Conservation (phyloP, 495 filamentous ascomycete species). For the Penicillium soppii region DNA sequence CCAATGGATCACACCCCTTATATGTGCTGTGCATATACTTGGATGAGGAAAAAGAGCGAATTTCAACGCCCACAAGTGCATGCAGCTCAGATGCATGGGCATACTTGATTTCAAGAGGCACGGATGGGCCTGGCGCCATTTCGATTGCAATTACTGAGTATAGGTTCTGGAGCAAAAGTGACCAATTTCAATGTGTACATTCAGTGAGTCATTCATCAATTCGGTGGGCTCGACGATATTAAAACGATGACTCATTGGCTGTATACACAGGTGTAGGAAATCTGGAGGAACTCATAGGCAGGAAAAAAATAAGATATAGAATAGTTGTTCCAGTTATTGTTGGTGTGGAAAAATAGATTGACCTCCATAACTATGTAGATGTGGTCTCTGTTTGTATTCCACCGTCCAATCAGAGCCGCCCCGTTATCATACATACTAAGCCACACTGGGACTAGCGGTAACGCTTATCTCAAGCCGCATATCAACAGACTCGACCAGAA, state of each 20-base stretch:
- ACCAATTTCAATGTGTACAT: too few species aligned
- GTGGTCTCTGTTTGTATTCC: conserved; percentile 5
- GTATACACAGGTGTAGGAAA: too few species aligned
- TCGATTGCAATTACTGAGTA: background rate
- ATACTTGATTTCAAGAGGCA: conserved; percentile 5
- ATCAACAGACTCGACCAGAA: background rate
- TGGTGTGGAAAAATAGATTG: too few species aligned
- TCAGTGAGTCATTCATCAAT: too few species aligned
- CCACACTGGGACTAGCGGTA: background rate
- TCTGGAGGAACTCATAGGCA: too few species aligned
- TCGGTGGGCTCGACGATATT: too few species aligned
- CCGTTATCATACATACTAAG: background rate
- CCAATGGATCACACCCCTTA: conserved; percentile 5
- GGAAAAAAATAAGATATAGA: too few species aligned
- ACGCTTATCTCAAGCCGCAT: background rate
- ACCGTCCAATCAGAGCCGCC: background rate
- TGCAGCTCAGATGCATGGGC: background rate
- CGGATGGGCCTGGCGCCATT: background rate
- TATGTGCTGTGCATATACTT: conserved; percentile 8
- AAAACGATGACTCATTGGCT: too few species aligned
- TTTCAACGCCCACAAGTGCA: conserved; percentile 1
- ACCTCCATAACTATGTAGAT: too few species aligned
- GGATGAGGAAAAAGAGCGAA: conserved; percentile 4
- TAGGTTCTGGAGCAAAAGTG: too few species aligned
- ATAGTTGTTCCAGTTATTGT: too few species aligned